A percentile compares a stretch with the other conserved stretches of the same genome.
Evolutionary conservation across 345 rosid genomes (phyloP).

Genomic region (Eucalyptus regnans): DNA sequence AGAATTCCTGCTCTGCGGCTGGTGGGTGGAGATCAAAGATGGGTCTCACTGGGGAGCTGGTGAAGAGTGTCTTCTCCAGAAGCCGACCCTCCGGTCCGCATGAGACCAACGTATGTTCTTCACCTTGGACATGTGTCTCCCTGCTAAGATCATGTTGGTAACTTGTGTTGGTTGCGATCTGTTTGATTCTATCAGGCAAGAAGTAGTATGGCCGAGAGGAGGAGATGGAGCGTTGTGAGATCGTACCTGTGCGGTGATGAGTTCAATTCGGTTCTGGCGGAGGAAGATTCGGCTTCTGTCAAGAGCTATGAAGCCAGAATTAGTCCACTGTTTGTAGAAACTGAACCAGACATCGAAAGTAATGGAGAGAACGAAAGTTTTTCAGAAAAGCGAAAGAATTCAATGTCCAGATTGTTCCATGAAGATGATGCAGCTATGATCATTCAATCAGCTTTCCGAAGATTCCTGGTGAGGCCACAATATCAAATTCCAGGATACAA

Average conservation of each 20-base stretch:
- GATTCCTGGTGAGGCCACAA: slow-evolving; percentile 32
- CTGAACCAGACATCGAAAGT: slow-evolving; percentile 13
- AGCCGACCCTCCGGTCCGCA: slow-evolving; percentile 13
- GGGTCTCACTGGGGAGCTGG: slow-evolving; percentile 74
- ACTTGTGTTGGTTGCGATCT: neutral
- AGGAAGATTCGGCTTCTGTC: slow-evolving; percentile 63
- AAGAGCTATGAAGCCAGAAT: slow-evolving; percentile 45
- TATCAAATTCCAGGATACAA: neutral
- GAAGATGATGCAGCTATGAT: slow-evolving; percentile 70
- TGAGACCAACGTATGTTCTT: neutral
- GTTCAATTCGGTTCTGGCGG: slow-evolving; percentile 62
- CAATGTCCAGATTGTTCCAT: slow-evolving; percentile 29
- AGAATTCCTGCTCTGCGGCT: neutral
- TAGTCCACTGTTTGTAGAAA: slow-evolving; percentile 18
- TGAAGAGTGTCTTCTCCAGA: slow-evolving; percentile 60
- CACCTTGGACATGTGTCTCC: neutral
- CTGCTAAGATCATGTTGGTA: neutral
- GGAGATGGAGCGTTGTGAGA: slow-evolving; percentile 57
- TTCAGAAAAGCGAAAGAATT: slow-evolving; percentile 20
- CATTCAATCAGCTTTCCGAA: slow-evolving; percentile 69
- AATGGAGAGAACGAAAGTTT: slow-evolving; percentile 2
- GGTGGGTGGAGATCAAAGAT: slow-evolving; percentile 16
- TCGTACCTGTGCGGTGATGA: slow-evolving; percentile 73
- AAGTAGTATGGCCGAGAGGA: slow-evolving; percentile 32
- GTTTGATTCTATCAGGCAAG: slow-evolving; percentile 30